Percentiles rank a stretch among this genome's conserved stretches.
Conservation (phyloP, 1,284 basidiomycete genomes). For the Moesziomyces aphidis region DNA sequence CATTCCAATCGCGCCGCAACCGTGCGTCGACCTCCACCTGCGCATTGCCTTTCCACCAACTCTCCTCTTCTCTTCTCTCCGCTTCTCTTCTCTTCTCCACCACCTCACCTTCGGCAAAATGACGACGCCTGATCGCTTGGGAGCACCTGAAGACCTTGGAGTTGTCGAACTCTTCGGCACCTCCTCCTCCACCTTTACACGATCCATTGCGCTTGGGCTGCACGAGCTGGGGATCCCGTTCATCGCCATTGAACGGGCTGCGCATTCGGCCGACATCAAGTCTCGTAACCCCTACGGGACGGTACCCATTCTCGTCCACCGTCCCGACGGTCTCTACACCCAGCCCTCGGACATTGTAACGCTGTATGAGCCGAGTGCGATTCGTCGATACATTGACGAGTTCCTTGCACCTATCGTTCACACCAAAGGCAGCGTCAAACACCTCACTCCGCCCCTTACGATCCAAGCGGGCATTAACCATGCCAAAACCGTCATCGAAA, state of each 20-base stretch:
- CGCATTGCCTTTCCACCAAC: neutral
- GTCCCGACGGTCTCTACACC: conserved; percentile 40
- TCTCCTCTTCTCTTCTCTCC: neutral
- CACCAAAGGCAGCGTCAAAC: neutral
- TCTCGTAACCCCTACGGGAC: conserved; percentile 34
- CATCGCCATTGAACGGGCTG: conserved; percentile 15
- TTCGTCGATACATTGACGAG: conserved; percentile 47
- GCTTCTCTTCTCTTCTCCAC: neutral
- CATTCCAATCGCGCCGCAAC: too few species aligned
- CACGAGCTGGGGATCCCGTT: conserved; percentile 37
- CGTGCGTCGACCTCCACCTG: too few species aligned
- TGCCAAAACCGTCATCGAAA: neutral
- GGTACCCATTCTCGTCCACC: conserved; percentile 36
- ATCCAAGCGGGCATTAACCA: conserved; percentile 2
- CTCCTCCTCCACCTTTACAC: conserved; percentile 29
- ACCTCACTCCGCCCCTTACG: conserved; percentile 22
- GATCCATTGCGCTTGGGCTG: conserved; percentile 27
- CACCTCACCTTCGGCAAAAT: conserved; percentile 3
- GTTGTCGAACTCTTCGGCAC: conserved; percentile 40
- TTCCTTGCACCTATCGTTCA: conserved; percentile 11
- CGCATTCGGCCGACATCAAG: conserved; percentile 34
- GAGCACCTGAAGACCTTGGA: conserved; percentile 36
- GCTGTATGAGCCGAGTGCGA: conserved; percentile 35
- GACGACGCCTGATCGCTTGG: conserved; percentile 34
- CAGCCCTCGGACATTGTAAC: conserved; percentile 16